Percentiles rank a stretch among this genome's conserved stretches.
These are phyloP conservation scores for Blepharisma japonicum DNA, from an alignment of 73 alveolate genomes.

Conservation along the genomic window DNA sequence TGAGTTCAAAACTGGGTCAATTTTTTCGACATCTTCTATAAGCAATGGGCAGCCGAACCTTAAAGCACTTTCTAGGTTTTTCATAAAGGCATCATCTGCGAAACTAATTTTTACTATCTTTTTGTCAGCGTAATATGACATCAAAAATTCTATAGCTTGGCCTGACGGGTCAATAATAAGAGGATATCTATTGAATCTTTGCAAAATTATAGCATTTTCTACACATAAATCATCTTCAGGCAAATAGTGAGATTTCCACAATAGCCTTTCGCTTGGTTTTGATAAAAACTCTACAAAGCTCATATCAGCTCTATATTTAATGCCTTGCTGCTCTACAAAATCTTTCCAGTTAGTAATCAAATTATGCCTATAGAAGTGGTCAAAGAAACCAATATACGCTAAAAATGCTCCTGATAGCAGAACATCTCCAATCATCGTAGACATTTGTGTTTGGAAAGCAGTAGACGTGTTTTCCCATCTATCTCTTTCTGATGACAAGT, in stretches of 20 bases:
- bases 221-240: conserved; percentile 96
- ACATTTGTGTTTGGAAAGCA: conserved; percentile 88
- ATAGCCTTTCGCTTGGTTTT: conserved; percentile 96
- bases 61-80: conserved; percentile 96
- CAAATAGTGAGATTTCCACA: conserved; percentile 91
- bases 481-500: conserved; percentile 90
- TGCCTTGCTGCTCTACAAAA: conserved; percentile 58
- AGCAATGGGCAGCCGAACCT: conserved; percentile 98
- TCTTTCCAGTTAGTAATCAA: conserved; percentile 68
- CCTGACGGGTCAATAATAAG: conserved; percentile 98
- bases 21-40: conserved; percentile 98
- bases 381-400: conserved; percentile 99
- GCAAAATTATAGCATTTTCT: conserved; percentile 97
- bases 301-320: conserved; percentile 73
- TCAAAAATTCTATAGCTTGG: conserved; percentile 79
- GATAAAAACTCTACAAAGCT: conserved; percentile 92
- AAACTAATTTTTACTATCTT: conserved; percentile 93
- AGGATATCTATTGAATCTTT: conserved; percentile 97
- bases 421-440: conserved; percentile 91
- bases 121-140: conserved; percentile 73
- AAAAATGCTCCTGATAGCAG: conserved; percentile 91
- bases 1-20: conserved; percentile 97
- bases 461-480: conserved; percentile 94
- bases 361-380: conserved; percentile 84
- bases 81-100: conserved; percentile 92